These are phyloP conservation scores for Claviceps paspali DNA, from an alignment of 2,329 filamentous ascomycete species.

Conservation along the genomic window DNA sequence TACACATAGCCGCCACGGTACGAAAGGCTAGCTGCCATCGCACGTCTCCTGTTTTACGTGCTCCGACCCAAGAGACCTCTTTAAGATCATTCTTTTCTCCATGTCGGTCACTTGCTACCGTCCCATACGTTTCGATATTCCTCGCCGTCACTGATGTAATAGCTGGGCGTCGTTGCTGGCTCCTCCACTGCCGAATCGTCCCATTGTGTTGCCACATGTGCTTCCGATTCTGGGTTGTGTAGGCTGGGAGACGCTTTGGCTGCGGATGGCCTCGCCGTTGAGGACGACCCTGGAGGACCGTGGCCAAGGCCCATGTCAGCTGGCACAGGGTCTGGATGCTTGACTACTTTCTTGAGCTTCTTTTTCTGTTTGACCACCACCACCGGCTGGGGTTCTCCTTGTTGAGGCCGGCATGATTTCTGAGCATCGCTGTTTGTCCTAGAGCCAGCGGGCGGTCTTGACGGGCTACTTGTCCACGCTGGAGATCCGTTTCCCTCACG, in stretches of 20 bases:
- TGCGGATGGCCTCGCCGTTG: background rate
- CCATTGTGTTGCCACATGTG: constrained; percentile 7
- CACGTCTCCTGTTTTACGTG: too few species aligned
- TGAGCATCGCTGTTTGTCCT: constrained; percentile 2
- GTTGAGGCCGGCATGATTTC: constrained; percentile 1
- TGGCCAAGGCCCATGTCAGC: constrained; percentile 13
- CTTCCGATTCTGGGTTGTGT: constrained; percentile 5
- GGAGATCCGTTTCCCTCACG: constrained; percentile 15
- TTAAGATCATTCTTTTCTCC: too few species aligned
- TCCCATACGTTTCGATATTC: constrained; percentile 33
- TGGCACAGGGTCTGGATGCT: constrained; percentile 19
- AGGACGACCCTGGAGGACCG: constrained; percentile 7
- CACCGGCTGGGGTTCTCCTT: constrained; percentile 13
- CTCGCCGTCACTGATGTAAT: constrained; percentile 22
- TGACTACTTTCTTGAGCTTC: constrained; percentile 19
- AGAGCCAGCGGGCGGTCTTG: constrained; percentile 9
- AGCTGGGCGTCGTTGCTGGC: constrained; percentile 9
- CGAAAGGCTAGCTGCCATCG: too few species aligned
- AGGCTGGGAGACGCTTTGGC: constrained; percentile 1
- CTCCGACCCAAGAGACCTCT: too few species aligned
- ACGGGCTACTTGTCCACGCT: constrained; percentile 10
- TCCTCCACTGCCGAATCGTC: constrained; percentile 6
- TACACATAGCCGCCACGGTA: background rate
- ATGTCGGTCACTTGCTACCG: background rate
- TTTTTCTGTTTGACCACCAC: constrained; percentile 24